Percentiles rank a stretch among this genome's conserved stretches.
Conservation (phyloP, 163 green algal genomes). For the Scenedesmus sp. region DNA sequence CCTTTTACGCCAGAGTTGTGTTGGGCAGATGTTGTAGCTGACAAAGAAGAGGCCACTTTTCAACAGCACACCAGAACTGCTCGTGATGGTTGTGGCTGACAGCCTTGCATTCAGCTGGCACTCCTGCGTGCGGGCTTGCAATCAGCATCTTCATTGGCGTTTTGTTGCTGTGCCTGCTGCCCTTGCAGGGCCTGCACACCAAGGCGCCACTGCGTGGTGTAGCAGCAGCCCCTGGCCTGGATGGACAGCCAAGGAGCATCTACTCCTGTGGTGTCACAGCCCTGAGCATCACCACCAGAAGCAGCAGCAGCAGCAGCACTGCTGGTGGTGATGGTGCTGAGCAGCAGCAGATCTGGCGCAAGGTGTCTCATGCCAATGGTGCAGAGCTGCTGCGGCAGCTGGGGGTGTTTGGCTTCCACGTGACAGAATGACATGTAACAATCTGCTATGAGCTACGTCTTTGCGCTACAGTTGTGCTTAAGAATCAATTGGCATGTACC, state of each 20-base stretch:
- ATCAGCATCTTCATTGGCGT: background rate
- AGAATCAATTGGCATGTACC: too few species aligned
- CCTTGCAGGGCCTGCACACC: constrained; percentile 29
- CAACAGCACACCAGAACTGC: too few species aligned
- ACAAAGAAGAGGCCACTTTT: too few species aligned
- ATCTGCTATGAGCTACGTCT: too few species aligned
- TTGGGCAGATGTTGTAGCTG: too few species aligned
- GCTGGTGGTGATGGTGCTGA: background rate
- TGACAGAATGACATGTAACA: background rate
- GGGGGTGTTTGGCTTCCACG: constrained; percentile 1
- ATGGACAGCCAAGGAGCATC: background rate
- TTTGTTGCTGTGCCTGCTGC: background rate
- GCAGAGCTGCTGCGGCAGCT: constrained; percentile 29
- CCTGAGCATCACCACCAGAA: constrained; percentile 10
- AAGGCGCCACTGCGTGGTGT: constrained; percentile 28
- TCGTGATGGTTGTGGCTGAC: too few species aligned
- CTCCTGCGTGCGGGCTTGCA: too few species aligned
- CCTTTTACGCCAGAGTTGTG: too few species aligned
- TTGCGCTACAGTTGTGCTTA: too few species aligned
- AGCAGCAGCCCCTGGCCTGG: background rate
- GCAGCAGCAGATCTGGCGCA: constrained; percentile 6
- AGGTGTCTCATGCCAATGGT: constrained; percentile 43
- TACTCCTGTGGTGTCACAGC: constrained; percentile 10
- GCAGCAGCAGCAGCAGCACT: background rate
- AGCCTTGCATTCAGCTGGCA: too few species aligned